These are phyloP conservation scores for Eimeria brunetti DNA, from an alignment of 169 alveolate genomes.

Conservation along the genomic window DNA sequence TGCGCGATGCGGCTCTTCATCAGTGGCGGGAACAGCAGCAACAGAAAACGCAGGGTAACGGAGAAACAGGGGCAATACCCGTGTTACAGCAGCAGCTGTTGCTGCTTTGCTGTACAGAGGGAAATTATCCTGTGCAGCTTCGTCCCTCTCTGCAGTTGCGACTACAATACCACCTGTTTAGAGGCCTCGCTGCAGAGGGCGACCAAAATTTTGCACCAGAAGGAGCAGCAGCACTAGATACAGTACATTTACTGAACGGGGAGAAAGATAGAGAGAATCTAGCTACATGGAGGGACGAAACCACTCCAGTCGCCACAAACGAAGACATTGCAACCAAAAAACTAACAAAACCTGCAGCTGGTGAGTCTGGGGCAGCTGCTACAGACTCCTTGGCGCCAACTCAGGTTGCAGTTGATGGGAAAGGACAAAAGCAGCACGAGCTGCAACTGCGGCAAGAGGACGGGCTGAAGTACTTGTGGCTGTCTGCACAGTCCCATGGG, in stretches of 20 bases:
- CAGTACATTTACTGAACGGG: not conserved
- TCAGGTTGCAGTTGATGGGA: not conserved
- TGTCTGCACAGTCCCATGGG: not conserved
- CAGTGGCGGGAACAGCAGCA: not conserved
- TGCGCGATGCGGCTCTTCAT: not conserved
- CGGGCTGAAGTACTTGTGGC: not conserved
- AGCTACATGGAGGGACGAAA: not conserved
- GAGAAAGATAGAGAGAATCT: not conserved
- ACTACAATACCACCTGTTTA: not conserved
- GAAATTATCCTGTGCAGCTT: not conserved
- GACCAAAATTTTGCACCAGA: not conserved
- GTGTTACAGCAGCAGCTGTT: constrained; percentile 29
- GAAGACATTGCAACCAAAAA: not conserved
- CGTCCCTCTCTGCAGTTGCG: not conserved
- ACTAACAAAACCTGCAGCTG: not conserved
- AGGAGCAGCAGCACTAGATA: not conserved
- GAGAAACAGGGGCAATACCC: not conserved
- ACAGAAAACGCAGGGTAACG: not conserved
- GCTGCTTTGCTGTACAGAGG: constrained; percentile 45
- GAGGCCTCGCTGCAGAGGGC: not conserved
- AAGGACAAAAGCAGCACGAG: constrained; percentile 3
- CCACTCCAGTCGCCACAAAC: not conserved
- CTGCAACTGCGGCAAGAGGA: constrained; percentile 29
- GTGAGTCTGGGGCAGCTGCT: not conserved
- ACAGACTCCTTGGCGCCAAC: not conserved